A percentile compares a stretch with the other conserved stretches of the same genome.
Conservation (phyloP, 1,139 yeast genomes). For the Kodamaea plutei region DNA sequence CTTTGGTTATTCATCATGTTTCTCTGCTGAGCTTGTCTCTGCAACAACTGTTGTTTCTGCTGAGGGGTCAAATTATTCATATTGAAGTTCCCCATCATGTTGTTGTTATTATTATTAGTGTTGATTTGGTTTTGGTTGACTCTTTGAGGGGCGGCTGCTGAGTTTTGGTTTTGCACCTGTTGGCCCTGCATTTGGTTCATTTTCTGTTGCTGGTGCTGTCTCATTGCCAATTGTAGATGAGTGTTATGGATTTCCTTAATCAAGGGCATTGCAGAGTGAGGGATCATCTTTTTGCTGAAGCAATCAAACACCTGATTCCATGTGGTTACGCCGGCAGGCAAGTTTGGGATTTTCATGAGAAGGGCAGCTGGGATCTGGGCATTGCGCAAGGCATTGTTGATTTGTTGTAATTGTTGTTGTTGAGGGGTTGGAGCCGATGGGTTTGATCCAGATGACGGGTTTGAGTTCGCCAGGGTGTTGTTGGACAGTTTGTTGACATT, state of each 20-base stretch:
- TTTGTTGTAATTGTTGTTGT: conserved; percentile 33
- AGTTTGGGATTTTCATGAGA: conserved; percentile 65
- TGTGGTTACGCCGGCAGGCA: conserved; percentile 78
- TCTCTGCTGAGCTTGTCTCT: conserved; percentile 31
- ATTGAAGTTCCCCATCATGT: conserved; percentile 9
- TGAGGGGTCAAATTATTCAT: conserved; percentile 28
- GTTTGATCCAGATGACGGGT: conserved; percentile 1
- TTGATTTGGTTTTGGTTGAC: conserved; percentile 8
- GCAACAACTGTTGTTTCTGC: conserved; percentile 33
- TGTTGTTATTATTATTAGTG: conserved; percentile 3
- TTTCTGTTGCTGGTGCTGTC: conserved; percentile 26
- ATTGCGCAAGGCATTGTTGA: conserved; percentile 38
- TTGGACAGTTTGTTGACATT: conserved; percentile 4
- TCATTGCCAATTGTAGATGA: conserved; percentile 47
- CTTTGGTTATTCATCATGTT: conserved; percentile 11
- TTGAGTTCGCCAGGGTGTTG: conserved; percentile 7
- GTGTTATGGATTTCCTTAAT: conserved; percentile 60
- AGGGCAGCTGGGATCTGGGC: conserved; percentile 75
- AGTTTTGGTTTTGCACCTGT: conserved; percentile 6
- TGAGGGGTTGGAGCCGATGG: conserved; percentile 7
- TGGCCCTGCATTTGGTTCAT: conserved; percentile 15
- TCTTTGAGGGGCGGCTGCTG: conserved; percentile 4
- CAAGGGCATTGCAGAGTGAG: conserved; percentile 49
- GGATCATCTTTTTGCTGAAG: conserved; percentile 54
- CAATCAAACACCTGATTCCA: conserved; percentile 81